Conservation (phyloP, 1,139 yeast genomes). For the Kluyveromyces sp. region DNA sequence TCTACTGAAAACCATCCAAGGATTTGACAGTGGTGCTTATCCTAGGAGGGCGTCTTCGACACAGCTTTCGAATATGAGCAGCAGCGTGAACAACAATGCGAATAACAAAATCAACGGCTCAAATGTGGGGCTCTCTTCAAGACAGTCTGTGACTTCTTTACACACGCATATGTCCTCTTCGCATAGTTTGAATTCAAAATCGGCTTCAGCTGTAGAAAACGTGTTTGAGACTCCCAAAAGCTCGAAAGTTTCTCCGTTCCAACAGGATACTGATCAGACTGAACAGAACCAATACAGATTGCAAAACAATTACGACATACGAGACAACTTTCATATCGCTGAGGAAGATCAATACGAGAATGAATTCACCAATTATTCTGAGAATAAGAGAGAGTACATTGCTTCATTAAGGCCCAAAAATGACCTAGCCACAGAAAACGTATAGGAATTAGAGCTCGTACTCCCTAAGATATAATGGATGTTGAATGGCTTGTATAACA, state of each 20-base stretch:
- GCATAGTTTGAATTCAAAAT: constrained; percentile 11
- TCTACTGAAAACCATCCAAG: constrained; percentile 22
- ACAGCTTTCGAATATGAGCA: constrained; percentile 8
- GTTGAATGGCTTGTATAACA: too few species aligned
- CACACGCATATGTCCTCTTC: constrained; percentile 25
- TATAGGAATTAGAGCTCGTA: too few species aligned
- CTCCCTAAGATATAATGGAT: too few species aligned
- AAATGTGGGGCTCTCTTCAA: constrained; percentile 9
- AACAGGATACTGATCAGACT: constrained; percentile 5
- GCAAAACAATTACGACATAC: constrained; percentile 32
- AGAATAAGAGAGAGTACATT: constrained; percentile 35
- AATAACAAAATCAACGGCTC: not conserved
- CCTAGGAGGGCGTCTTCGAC: constrained; percentile 30
- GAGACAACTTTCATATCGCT: constrained; percentile 31
- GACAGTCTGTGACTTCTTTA: constrained; percentile 12
- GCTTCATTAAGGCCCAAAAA: constrained; percentile 35
- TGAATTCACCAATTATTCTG: constrained; percentile 36
- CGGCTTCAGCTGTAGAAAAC: constrained; percentile 14
- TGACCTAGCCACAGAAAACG: constrained; percentile 1
- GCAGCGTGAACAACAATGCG: not conserved
- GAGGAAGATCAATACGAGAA: constrained; percentile 39
- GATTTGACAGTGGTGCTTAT: constrained; percentile 31
- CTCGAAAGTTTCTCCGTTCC: constrained; percentile 9
- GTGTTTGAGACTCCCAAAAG: constrained; percentile 24
- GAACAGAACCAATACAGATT: constrained; percentile 24